A percentile compares a stretch with the other conserved stretches of the same genome.
phyloP scores from a whole-genome alignment of 139 green algal genomes.

The Spirogloea muscicola region DNA sequence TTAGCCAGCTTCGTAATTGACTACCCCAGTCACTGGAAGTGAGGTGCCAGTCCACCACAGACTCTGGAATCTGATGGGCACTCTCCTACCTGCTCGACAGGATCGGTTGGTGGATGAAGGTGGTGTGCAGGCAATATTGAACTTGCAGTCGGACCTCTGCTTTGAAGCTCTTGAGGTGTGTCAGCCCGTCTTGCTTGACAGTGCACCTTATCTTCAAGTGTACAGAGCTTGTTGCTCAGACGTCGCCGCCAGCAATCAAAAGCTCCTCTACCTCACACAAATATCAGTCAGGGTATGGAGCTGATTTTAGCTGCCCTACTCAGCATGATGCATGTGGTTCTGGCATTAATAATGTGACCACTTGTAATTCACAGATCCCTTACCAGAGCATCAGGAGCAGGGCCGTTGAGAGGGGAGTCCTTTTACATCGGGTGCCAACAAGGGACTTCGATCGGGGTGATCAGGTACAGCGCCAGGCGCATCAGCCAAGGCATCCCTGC shows the following conservation, averaged over 20 bases:
- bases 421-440: constrained; percentile 56
- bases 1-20: background rate
- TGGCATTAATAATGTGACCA: too few species aligned
- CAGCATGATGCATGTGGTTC: too few species aligned
- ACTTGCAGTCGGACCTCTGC: constrained; percentile 66
- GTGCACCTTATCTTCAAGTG: background rate
- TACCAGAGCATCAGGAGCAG: constrained; percentile 43
- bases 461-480: too few species aligned
- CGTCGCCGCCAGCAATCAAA: too few species aligned
- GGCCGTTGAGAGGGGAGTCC: constrained; percentile 49
- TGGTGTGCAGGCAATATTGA: constrained; percentile 53
- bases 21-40: background rate
- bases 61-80: background rate
- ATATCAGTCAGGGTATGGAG: too few species aligned
- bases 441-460: constrained; percentile 73
- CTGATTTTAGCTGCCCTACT: too few species aligned
- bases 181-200: constrained; percentile 5
- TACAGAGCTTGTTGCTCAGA: background rate
- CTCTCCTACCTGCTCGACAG: constrained; percentile 3
- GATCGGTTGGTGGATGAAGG: constrained; percentile 48
- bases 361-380: constrained; percentile 40
- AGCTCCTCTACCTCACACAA: too few species aligned
- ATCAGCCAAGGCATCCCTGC: too few species aligned
- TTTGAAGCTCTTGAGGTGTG: constrained; percentile 65
- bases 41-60: background rate